Percentiles rank a stretch among this genome's conserved stretches.
Conservation (phyloP, 257 asterid species). For the Gentiana straminea region DNA sequence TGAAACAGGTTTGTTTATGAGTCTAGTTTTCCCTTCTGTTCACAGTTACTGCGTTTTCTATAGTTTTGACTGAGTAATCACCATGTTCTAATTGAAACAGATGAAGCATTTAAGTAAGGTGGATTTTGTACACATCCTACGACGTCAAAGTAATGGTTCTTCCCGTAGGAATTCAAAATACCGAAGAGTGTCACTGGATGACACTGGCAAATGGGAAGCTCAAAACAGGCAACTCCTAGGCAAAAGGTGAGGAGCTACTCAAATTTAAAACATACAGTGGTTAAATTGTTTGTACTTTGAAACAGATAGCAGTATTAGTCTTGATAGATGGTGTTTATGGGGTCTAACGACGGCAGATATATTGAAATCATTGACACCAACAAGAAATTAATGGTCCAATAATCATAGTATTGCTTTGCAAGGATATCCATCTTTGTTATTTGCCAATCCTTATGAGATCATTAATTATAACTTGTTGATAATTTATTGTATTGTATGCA, state of each 20-base stretch:
- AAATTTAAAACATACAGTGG: not conserved
- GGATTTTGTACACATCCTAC: constrained; percentile 80
- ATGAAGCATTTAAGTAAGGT: constrained; percentile 70
- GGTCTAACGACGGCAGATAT: constrained; percentile 4
- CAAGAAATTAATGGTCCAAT: constrained; percentile 7
- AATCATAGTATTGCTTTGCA: constrained; percentile 34
- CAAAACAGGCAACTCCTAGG: constrained; percentile 92
- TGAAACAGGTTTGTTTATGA: constrained; percentile 22
- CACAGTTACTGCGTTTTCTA: not conserved
- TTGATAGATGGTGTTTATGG: constrained; percentile 1
- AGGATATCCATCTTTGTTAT: constrained; percentile 40
- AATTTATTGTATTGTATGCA: constrained; percentile 18
- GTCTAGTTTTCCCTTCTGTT: not conserved
- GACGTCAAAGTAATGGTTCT: constrained; percentile 87
- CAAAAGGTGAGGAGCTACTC: constrained; percentile 49
- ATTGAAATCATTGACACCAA: not conserved
- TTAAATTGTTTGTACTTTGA: not conserved
- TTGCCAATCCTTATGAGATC: constrained; percentile 22
- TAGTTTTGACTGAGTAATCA: not conserved
- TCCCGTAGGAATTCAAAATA: constrained; percentile 92
- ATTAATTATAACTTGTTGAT: constrained; percentile 18
- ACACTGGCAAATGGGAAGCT: constrained; percentile 97
- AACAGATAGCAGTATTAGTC: not conserved
- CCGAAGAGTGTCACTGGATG: constrained; percentile 89
- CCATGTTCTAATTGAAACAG: constrained; percentile 21